These are phyloP conservation scores for Claviceps sp. DNA, from an alignment of 2,329 filamentous ascomycete species.

Conservation along the genomic window DNA sequence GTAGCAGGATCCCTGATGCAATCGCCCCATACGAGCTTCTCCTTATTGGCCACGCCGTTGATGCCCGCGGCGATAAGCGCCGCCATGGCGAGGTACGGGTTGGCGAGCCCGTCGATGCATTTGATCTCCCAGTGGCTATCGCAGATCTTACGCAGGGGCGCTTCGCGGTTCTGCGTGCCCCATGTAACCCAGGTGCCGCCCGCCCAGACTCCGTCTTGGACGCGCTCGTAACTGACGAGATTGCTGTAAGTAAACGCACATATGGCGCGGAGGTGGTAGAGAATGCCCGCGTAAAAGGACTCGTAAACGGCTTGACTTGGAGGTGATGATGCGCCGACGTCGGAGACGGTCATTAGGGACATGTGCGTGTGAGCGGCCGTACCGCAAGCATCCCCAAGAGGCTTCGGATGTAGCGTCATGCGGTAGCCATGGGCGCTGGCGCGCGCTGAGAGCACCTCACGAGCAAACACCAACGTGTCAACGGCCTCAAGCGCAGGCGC, in stretches of 20 bases:
- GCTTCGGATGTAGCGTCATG: constrained; percentile 63
- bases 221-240: constrained; percentile 53
- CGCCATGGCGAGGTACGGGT: constrained; percentile 51
- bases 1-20: constrained; percentile 39
- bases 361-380: constrained; percentile 59
- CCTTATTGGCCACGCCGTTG: constrained; percentile 14
- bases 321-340: background rate
- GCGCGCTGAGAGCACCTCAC: constrained; percentile 53
- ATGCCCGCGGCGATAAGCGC: constrained; percentile 20
- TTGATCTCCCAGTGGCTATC: constrained; percentile 66
- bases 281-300: constrained; percentile 58
- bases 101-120: constrained; percentile 65
- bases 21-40: constrained; percentile 36
- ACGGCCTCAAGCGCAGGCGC: constrained; percentile 51
- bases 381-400: constrained; percentile 42
- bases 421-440: constrained; percentile 49
- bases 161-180: constrained; percentile 72
- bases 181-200: constrained; percentile 69
- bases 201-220: constrained; percentile 58
- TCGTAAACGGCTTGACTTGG: constrained; percentile 34
- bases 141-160: constrained; percentile 54
- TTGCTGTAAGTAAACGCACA: constrained; percentile 56
- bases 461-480: constrained; percentile 56
- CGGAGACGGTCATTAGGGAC: constrained; percentile 35
- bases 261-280: constrained; percentile 53